Percentiles rank a stretch among this genome's conserved stretches.
phyloP scores from a whole-genome alignment of 78 protist genomes.

The Bigelowiella natans region DNA sequence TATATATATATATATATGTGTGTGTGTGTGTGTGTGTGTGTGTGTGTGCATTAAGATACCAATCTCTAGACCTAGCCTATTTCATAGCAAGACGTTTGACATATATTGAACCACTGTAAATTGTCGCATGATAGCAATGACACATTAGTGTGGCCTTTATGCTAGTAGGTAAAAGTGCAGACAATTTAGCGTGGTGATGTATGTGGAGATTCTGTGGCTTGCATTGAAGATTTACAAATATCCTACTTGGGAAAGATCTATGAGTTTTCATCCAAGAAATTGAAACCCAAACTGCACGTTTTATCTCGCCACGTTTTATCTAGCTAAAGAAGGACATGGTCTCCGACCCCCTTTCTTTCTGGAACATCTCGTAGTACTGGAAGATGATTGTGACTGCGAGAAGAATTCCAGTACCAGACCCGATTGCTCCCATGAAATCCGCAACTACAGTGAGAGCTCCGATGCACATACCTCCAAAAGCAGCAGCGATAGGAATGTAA shows the following conservation, averaged over 20 bases:
- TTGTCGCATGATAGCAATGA: not conserved
- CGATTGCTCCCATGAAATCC: slow-evolving; percentile 84
- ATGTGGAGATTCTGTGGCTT: too few species aligned
- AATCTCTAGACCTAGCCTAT: not conserved
- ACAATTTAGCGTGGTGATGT: too few species aligned
- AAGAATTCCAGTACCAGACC: slow-evolving; percentile 99
- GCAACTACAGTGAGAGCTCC: slow-evolving; percentile 95
- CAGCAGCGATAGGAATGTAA: slow-evolving; percentile 98
- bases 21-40: not conserved
- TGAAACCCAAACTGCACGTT: not conserved
- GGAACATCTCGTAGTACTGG: slow-evolving; percentile 89
- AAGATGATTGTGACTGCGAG: slow-evolving; percentile 97
- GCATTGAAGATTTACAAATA: not conserved
- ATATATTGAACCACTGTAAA: not conserved
- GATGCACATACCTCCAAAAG: slow-evolving; percentile 98
- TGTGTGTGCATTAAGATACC: not conserved
- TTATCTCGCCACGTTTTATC: not conserved
- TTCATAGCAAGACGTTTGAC: not conserved
- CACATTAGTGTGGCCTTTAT: too few species aligned
- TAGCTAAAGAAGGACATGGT: slow-evolving; percentile 16
- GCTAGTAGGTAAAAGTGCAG: too few species aligned
- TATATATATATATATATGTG: not conserved
- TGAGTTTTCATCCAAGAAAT: not conserved
- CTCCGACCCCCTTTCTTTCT: slow-evolving; percentile 78
- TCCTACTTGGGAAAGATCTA: not conserved